These are phyloP conservation scores for Coleophoma crateriformis DNA, from an alignment of 2,329 filamentous ascomycete genomes.

Conservation along the genomic window DNA sequence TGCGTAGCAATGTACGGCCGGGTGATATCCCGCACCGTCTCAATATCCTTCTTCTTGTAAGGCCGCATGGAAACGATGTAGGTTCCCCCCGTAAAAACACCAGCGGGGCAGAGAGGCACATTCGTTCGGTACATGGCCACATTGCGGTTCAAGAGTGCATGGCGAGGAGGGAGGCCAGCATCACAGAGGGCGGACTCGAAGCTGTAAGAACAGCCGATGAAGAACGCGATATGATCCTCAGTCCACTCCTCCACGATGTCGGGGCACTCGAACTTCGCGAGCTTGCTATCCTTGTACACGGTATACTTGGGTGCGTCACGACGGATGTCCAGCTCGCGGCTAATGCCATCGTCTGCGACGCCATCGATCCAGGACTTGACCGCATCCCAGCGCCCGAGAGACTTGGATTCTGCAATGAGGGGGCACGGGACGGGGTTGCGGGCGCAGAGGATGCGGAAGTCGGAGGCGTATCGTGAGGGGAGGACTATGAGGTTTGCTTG, in stretches of 20 bases:
- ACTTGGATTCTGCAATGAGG: constrained; percentile 46
- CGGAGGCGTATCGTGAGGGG: constrained; percentile 47
- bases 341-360: constrained; percentile 25
- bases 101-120: constrained; percentile 49
- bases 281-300: constrained; percentile 45
- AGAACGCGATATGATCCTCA: constrained; percentile 52
- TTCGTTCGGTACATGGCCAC: constrained; percentile 58
- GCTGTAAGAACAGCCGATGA: constrained; percentile 59
- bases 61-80: constrained; percentile 61
- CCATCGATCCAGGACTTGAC: constrained; percentile 32
- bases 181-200: constrained; percentile 52
- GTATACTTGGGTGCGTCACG: constrained; percentile 53
- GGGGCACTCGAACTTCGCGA: constrained; percentile 29
- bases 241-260: constrained; percentile 49
- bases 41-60: constrained; percentile 44
- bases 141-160: constrained; percentile 41
- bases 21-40: constrained; percentile 48
- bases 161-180: constrained; percentile 45
- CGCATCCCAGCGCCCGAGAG: constrained; percentile 33
- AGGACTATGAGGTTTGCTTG: constrained; percentile 60
- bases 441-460: constrained; percentile 53
- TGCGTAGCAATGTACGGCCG: constrained; percentile 50
- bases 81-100: constrained; percentile 47
- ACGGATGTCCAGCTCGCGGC: constrained; percentile 46
- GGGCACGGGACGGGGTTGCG: constrained; percentile 60